Base-by-base conservation (phyloP, 345 rosid genomes). In the Acer yangbiense region DNA sequence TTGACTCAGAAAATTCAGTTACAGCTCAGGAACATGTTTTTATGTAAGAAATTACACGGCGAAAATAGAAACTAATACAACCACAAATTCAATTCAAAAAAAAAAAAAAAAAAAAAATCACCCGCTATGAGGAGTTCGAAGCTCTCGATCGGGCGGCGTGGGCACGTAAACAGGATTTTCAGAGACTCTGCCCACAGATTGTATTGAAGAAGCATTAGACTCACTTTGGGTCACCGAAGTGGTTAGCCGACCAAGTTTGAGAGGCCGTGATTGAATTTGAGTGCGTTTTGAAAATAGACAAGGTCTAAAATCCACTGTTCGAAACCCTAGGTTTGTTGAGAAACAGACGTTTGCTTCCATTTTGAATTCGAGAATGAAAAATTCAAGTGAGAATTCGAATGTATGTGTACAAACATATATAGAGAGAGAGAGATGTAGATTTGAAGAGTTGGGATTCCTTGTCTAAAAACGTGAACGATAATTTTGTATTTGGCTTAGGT, bases 91-190 rank as follows among this genome's bases (percentile, higher is more conserved):
- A 43, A 43, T 43, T 8, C 46, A 43, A 41, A 21, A 6, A 29
- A 46, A 35, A 35, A 35, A 41, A 61, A 9, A 6, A 1, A 67
- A 67, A 76, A 48, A 46, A 35, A 35, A 35, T 4, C 84, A 94
- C 97, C 97, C 98, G 89, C 98, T 94, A 78, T 94, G 98, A 86
- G 98, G 98, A 81, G 98, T 93, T 32, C 97, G 90, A 74, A 88
- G 92, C 32, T 83, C 86, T 52, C 97, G 93, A 85, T 87, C 77
- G 13, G 72, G 48, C 20, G 93, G 96, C 7, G 98, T 88, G 18
- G 97, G 96, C 67, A 75, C 72, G 74, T 91, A 94, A 68, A 86
- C 79, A 2, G 97, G 97, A 69, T 78, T 84, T 39, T 83, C 83
- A 9, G 91, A 58, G 76, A 0, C 46, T 41, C 44, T 65, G n/a